These are phyloP conservation scores for Biscutella laevigata DNA, from an alignment of 441 rosid species.

Conservation along the genomic window DNA sequence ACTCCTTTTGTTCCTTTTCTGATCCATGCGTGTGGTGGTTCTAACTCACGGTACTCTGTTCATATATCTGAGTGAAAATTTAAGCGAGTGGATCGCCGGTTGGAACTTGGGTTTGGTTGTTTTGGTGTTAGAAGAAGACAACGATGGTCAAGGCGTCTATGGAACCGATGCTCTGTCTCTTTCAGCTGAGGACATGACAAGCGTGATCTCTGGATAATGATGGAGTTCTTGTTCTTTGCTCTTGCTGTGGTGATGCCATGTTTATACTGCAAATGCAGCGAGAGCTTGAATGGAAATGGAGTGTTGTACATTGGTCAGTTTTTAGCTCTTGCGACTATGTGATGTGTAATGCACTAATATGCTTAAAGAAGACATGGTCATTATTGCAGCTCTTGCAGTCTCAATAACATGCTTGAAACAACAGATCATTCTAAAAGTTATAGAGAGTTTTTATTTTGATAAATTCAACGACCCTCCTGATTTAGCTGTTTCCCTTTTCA, in stretches of 20 bases:
- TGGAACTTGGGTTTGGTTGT: conserved; percentile 43
- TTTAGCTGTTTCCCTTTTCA: conserved; percentile 11
- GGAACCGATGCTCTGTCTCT: conserved; percentile 32
- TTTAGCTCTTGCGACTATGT: neutral
- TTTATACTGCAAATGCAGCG: conserved; percentile 16
- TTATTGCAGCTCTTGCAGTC: conserved; percentile 10
- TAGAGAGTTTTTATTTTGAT: conserved; percentile 18
- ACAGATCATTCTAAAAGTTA: conserved; percentile 12
- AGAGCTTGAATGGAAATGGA: neutral
- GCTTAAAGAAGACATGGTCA: conserved; percentile 7
- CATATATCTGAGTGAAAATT: conserved; percentile 23
- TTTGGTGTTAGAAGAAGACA: conserved; percentile 30
- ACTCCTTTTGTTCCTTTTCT: conserved; percentile 30
- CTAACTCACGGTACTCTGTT: conserved; percentile 10
- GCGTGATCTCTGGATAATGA: conserved; percentile 24
- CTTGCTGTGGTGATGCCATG: conserved; percentile 13
- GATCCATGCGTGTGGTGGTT: neutral
- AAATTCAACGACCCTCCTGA: neutral
- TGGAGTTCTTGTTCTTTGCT: conserved; percentile 28
- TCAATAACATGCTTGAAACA: conserved; percentile 19
- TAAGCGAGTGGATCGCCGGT: conserved; percentile 29
- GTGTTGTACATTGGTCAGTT: conserved; percentile 13
- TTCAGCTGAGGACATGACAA: conserved; percentile 26
- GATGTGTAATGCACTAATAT: conserved; percentile 3
- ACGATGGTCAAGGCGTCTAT: conserved; percentile 8